These are phyloP conservation scores for Zygosaccharomyces rouxii DNA, from an alignment of 805 yeast genomes.

Conservation along the genomic window DNA sequence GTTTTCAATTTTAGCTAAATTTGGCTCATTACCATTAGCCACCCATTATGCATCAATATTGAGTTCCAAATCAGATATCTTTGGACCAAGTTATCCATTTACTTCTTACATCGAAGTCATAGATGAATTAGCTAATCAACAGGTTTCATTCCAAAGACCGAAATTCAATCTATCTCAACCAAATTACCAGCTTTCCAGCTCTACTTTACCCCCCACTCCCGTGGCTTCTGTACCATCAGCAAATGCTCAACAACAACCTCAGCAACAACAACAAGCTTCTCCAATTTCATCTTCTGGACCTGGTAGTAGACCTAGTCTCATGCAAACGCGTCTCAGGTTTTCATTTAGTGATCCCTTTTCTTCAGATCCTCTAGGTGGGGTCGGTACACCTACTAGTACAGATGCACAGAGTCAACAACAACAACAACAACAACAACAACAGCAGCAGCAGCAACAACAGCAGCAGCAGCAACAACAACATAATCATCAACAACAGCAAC, in stretches of 20 bases:
- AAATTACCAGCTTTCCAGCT: constrained; percentile 11
- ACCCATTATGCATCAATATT: constrained; percentile 39
- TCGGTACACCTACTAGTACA: constrained; percentile 16
- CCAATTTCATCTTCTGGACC: constrained; percentile 31
- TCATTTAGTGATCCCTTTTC: constrained; percentile 62
- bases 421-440: constrained; percentile 9
- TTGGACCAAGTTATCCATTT: constrained; percentile 46
- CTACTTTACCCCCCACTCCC: constrained; percentile 11
- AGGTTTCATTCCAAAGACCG: constrained; percentile 22
- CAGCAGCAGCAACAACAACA: constrained; percentile 10
- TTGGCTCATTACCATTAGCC: constrained; percentile 44
- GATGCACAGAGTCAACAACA: constrained; percentile 6
- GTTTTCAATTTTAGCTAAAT: constrained; percentile 43
- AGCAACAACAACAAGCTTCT: constrained; percentile 17
- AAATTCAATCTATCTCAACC: constrained; percentile 16
- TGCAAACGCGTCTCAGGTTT: constrained; percentile 61
- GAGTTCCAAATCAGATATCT: constrained; percentile 40
- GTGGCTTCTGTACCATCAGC: constrained; percentile 11
- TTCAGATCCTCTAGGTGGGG: constrained; percentile 22
- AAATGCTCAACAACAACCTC: constrained; percentile 12
- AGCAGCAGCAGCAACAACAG: constrained; percentile 4
- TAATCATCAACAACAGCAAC: constrained; percentile 14
- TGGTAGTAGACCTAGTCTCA: constrained; percentile 51
- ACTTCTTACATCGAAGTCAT: constrained; percentile 40
- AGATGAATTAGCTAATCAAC: constrained; percentile 34